Base-by-base conservation (phyloP, 169 alveolate species). In the Plasmodium vinckei region DNA sequence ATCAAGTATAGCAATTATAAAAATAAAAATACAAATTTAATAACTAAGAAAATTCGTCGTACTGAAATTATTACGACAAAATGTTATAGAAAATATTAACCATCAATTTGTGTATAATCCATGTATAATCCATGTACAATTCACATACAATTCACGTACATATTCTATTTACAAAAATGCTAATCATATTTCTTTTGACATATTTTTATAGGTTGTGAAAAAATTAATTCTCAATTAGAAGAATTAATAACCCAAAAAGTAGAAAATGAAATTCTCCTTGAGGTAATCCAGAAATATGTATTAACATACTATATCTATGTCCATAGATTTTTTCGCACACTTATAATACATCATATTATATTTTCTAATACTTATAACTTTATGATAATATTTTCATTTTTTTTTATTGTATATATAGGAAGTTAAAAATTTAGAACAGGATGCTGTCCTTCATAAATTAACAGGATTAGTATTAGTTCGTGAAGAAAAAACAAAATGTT, bases 231-330 rank as follows among this genome's bases (percentile, higher is more conserved):
- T 46, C 88, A 77, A 59, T 46, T 77, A 23, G 88, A 77, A 42
- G 88, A 77, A 77, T 69, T 77, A 17, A 54, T 77, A 12, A 77
- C 88, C 13, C 88, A 77, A 53, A 77, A 77, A 49, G 88, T 77
- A 46, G 88, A 77, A 64, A 77, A 77, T 77, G 88, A 77, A 51
- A 77, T 77, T 47, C 88, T 77, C 27, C 68, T 77, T 10, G 88
- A 77, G 51, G 88, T 77, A 77, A 44, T 3, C 17, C 59, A 13
- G 0, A 51, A 2, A 15, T 15, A 0, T 51, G 59, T 0, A 44
- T 15, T 1, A n/a, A 10, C 42, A 13, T 44, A 72, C 2, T 49
- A 49, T 49, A 47, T 12, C 59, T 49, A n/a, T 49, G 2, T 2
- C 15, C 59, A 12, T 49, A 49, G 0, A 49, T 1, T 2, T 27